phyloP scores from a whole-genome alignment of 2,329 filamentous ascomycete genomes.

The Hortaea sp. region DNA sequence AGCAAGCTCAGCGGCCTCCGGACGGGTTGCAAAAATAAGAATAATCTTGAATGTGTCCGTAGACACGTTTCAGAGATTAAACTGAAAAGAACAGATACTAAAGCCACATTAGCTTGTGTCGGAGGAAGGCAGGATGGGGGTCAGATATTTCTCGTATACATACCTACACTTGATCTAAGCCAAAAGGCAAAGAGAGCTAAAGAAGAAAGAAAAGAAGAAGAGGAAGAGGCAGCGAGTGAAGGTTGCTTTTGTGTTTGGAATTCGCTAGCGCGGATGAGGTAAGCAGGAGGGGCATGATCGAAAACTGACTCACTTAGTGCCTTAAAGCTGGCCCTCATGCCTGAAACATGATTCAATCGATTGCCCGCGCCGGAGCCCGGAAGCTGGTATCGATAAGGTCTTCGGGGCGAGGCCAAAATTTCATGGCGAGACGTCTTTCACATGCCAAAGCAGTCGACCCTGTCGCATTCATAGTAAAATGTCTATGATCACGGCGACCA shows the following conservation, averaged over 20 bases:
- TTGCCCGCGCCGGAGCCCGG: too few species aligned
- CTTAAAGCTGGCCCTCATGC: too few species aligned
- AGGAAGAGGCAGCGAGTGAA: neutral
- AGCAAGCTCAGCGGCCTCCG: conserved; percentile 61
- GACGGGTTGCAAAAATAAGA: conserved; percentile 60
- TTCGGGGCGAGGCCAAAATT: neutral
- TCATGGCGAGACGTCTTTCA: neutral
- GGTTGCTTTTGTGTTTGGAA: neutral
- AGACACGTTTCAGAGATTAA: conserved; percentile 85
- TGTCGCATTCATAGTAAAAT: conserved; percentile 7
- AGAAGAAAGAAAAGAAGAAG: neutral
- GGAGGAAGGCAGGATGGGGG: neutral
- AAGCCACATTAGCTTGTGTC: neutral
- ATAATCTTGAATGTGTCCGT: conserved; percentile 69
- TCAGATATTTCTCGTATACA: neutral
- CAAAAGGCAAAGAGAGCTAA: conserved; percentile 4
- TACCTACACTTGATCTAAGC: conserved; percentile 5
- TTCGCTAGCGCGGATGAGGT: neutral
- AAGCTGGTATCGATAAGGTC: neutral
- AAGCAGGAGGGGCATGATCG: neutral
- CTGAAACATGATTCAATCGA: too few species aligned
- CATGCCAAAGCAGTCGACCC: neutral
- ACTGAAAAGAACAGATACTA: conserved; percentile 48
- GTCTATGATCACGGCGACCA: conserved; percentile 47
- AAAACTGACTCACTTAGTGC: neutral